Percentiles rank a stretch among this genome's conserved stretches.
Conservation (phyloP, 176 grass and related monocot species). For the Rhynchospora breviuscula region DNA sequence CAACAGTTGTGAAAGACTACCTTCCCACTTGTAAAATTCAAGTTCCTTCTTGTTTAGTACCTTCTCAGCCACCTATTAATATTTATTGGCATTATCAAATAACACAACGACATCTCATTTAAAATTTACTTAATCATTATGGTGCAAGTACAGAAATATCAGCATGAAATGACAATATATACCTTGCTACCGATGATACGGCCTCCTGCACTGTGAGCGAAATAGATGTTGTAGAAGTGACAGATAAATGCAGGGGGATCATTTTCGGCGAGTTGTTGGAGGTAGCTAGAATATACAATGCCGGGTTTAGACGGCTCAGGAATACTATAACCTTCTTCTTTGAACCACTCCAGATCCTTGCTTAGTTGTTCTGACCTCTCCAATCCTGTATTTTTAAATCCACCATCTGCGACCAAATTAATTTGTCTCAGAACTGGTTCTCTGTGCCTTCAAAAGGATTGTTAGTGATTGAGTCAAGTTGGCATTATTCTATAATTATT, state of each 20-base stretch:
- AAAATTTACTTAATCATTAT: background rate
- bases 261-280: slow-evolving; percentile 63
- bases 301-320: slow-evolving; percentile 62
- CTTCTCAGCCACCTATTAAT: slow-evolving; percentile 66
- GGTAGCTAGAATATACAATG: slow-evolving; percentile 46
- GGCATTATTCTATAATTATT: too few relatives aligned
- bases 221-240: slow-evolving; percentile 94
- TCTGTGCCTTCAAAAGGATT: background rate
- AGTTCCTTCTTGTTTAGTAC: slow-evolving; percentile 83
- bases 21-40: slow-evolving; percentile 88
- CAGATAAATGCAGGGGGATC: slow-evolving; percentile 85
- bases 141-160: background rate
- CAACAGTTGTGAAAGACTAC: slow-evolving; percentile 58
- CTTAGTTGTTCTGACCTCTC: slow-evolving; percentile 73
- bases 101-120: background rate
- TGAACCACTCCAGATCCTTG: slow-evolving; percentile 89
- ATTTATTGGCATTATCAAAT: background rate
- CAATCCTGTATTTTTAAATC: slow-evolving; percentile 71
- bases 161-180: background rate
- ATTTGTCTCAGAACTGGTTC: background rate
- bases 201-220: slow-evolving; percentile 82
- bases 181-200: slow-evolving; percentile 91
- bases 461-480: too few relatives aligned
- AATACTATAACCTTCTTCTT: slow-evolving; percentile 50
- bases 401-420: slow-evolving; percentile 47